Conservation (phyloP, 1,139 yeast species). For the Pichia inconspicua region DNA sequence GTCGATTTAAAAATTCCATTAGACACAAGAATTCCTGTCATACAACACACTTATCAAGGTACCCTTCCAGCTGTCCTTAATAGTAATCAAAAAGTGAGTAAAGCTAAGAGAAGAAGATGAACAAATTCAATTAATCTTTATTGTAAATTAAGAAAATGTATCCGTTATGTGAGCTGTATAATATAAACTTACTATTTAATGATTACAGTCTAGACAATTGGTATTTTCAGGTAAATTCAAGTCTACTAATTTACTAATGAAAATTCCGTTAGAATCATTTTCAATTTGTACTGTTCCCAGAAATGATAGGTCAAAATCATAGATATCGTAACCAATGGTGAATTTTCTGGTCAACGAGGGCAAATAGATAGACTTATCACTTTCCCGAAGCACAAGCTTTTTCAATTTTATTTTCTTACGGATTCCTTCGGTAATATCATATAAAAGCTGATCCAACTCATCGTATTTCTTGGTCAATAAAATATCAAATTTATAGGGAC, state of each 20-base stretch:
- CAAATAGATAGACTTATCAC: not conserved
- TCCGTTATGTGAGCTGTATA: not conserved
- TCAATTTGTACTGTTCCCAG: conserved; percentile 16
- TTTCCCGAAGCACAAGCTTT: conserved; percentile 2
- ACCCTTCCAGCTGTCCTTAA: conserved; percentile 57
- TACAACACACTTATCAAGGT: conserved; percentile 70
- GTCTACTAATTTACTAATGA: conserved; percentile 10
- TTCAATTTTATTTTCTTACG: conserved; percentile 5
- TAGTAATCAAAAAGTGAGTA: conserved; percentile 14
- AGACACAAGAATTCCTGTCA: conserved; percentile 52
- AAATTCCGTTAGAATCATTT: conserved; percentile 13
- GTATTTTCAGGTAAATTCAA: conserved; percentile 3
- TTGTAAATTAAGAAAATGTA: not conserved
- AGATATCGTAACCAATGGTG: conserved; percentile 13
- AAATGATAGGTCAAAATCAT: conserved; percentile 15
- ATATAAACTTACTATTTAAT: no score
- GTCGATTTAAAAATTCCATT: conserved; percentile 27
- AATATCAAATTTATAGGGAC: not conserved
- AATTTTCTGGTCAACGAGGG: conserved; percentile 8
- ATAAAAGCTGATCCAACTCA: not conserved
- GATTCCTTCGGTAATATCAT: conserved; percentile 17
- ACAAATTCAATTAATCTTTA: not conserved
- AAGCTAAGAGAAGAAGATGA: conserved; percentile 20
- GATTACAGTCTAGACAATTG: not conserved
- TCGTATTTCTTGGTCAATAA: conserved; percentile 5